Base-by-base conservation (phyloP, 192 early-diverging fungal species). In the Coemansia sp. region DNA sequence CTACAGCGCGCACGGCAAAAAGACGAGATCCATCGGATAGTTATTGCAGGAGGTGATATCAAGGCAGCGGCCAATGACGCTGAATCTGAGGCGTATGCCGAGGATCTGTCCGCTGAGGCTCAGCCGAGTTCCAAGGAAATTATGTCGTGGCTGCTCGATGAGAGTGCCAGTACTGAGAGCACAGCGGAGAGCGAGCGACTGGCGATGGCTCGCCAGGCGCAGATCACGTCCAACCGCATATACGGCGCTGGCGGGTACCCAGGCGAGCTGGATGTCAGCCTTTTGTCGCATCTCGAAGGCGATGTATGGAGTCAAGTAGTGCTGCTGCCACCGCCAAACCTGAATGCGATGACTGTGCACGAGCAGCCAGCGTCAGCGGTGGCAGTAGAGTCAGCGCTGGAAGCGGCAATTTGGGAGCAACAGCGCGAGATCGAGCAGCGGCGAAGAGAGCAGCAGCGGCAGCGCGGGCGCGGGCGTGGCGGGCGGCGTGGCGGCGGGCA, bases 1-100 rank as follows among this genome's bases (percentile, higher is more conserved):
- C 77, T 99, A 41, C 94, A 99, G 74, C 83, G 91, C 56, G 97
- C 97, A n/a, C 92, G 94, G 21, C 94, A 97, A 77, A 98, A 99
- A 73, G 92, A 94, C 72, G 89, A 96, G 68, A 95, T 95, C 19
- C 94, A 96, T 67, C 91, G 92, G 56, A 92, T 96, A 2, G 94
- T 96, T 39, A 94, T 96, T 62, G 89, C 91, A 15, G 94, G 94
- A n/a, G 92, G 92, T 5, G 92, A 93, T 60, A 88, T 88, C 68
- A 88, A 87, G 72, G 52, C 49, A 5, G 65, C 65, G 24, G 53
- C 85, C 84, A 49, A 54, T 9, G 51, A 41, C 17, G 75, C 89
- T 3, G 49, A 55, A 4, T 64, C 65, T 11, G 68, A 43, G 37
- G 62, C 61, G 10, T 61, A 24, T 43, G 49, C 63, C 0, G 73